Evolutionary conservation across 768 basidiomycete genomes (phyloP), one percentile per base, ranked within the genome.

Genomic region (Asterophora lycoperdoides): DNA sequence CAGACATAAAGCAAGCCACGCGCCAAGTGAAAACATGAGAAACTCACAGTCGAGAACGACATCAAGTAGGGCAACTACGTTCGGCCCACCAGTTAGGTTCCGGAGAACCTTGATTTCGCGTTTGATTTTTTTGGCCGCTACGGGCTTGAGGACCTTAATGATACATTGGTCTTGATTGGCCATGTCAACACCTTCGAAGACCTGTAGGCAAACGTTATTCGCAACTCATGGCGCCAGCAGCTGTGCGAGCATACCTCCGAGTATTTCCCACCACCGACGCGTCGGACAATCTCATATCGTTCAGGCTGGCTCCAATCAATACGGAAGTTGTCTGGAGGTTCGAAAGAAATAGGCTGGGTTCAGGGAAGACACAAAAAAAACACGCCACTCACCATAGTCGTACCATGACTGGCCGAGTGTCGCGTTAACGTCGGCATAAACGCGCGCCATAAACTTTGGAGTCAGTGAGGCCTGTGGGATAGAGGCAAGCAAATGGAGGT

Each of bases 81-180:
- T 87, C n/a, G 82, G 78, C 2, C 83, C 84, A 7, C 85, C 84
- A 7, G 80, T 76, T 20, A 87, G 61, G 63, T 85, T 84, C 51
- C 79, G 77, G 41, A 87, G 66, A 49, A 86, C 80, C 69, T 86
- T 86, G 66, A 87, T 81, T 64, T 87, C 85, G 26, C 84, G 73
- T 67, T 84, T 83, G 63, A 86, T 80, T 71, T 86, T 86, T 68
- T 78, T 77, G 63, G 74, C 77, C 64, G 72, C 82, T 35, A 86
- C 83, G 18, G 84, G 84, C 58, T 87, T 87, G 56, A 86, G 70
- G 4, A 86, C 83, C 62, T 87, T 87, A 68, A 87, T 76, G 55
- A 84, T 69, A 58, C 79, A 80, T 48, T 69, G 74, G 51, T 78
- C 76, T 29, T 68, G 68, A 55, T 73, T 78, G 53, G 71, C 72